Evolutionary conservation across 2,329 filamentous ascomycete species (phyloP), one percentile per base, ranked within the genome.

Genomic region (Tricladium varicosporioides): DNA sequence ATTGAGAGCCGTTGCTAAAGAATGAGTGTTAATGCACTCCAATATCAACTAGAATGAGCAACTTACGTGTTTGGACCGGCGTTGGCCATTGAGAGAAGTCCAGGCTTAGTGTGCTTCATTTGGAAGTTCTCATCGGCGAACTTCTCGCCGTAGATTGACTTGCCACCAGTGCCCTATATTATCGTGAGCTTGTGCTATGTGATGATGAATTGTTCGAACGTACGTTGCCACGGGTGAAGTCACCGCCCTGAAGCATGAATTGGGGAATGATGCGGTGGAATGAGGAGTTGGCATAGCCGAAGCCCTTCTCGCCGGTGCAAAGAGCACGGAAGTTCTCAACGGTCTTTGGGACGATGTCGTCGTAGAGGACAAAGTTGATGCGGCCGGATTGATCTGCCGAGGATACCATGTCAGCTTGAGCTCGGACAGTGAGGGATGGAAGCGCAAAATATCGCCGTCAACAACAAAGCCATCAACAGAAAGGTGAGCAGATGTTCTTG

Each of bases 201-300:
- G 31, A 31, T 60, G 64, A 1, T 73, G 48, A 49, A 15, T 10
- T 40, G 44, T 55, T 42, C 31, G 45, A 16, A 64, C 89, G 75
- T 81, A 96, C 92, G 78, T 95, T 94, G 73, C 86, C 85, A 73
- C 89, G 89, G 77, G 91, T 95, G 81, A 95, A 95, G 83, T 96
- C 91, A 83, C 91, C 91, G 75, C 91, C 92, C 84, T 96, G 92
- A 69, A 96, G 87, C 92, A 96, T 96, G 84, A 96, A 96, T 57
- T 91, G 76, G 68, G 89, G 89, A 77, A 96, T 96, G 77, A 96
- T 87, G 70, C 92, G 91, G 84, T 96, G 91, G 87, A 96, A 96
- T 66, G 83, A 81, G 68, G 90, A 94, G 72, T 84, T 85, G 75
- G 83, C 76, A 83, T 95, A 96, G 69, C 91, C 90, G 75, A 89